These are phyloP conservation scores for Metschnikowia peoriensis DNA, from an alignment of 805 yeast species.

Conservation along the genomic window DNA sequence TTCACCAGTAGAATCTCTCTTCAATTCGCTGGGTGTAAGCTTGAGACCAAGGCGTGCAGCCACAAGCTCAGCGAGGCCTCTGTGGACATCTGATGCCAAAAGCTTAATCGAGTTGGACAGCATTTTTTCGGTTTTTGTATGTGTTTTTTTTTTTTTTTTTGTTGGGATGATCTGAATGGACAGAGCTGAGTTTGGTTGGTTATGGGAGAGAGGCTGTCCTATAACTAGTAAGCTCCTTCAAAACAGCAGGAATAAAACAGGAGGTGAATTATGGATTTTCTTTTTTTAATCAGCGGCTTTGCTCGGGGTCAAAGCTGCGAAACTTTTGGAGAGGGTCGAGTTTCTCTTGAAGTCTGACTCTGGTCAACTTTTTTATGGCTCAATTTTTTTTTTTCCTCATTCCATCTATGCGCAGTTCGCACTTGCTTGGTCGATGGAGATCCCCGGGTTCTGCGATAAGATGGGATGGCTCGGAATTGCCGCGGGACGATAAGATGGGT, in stretches of 20 bases:
- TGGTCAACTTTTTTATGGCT: not conserved
- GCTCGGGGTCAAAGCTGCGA: not conserved
- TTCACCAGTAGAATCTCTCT: constrained; percentile 69
- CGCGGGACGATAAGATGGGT: not conserved
- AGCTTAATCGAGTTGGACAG: constrained; percentile 70
- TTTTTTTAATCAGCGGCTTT: not conserved
- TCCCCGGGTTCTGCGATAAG: not conserved
- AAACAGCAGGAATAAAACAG: not conserved
- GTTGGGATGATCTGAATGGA: not conserved
- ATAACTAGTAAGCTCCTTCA: not conserved
- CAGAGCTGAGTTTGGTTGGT: too few species aligned
- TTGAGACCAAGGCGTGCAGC: constrained; percentile 58
- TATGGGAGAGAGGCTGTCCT: not conserved
- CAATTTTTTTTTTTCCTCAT: constrained; percentile 1
- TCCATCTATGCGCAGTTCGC: constrained; percentile 6
- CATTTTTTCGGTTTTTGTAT: constrained; percentile 44
- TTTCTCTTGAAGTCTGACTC: constrained; percentile 2
- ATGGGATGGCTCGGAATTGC: not conserved
- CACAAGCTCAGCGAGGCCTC: constrained; percentile 68
- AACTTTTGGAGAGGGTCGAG: not conserved
- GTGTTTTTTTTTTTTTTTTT: too few species aligned
- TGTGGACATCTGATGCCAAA: constrained; percentile 65
- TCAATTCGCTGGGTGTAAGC: constrained; percentile 60
- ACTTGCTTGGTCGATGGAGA: not conserved
- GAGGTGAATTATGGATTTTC: not conserved